These are phyloP conservation scores for Sugiyamaella valdiviana DNA, from an alignment of 805 yeast genomes.

Conservation along the genomic window DNA sequence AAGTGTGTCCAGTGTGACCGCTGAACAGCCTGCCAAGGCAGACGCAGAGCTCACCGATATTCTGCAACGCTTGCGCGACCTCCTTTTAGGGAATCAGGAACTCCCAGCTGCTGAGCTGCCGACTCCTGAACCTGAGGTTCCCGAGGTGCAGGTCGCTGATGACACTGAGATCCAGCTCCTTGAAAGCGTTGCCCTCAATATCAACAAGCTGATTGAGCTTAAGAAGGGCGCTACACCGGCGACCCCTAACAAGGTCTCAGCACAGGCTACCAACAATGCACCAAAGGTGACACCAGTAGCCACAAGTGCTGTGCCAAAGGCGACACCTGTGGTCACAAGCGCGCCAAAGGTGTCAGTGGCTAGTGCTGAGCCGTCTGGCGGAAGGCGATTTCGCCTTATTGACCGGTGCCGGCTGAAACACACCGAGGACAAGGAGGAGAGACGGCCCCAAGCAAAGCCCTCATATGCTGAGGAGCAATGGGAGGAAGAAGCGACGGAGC, in stretches of 20 bases:
- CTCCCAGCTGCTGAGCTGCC: not conserved
- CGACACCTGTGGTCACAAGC: no score
- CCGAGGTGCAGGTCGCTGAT: not conserved
- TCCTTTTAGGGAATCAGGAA: not conserved
- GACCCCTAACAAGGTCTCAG: no score
- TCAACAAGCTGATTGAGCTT: not conserved
- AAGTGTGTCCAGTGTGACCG: not conserved
- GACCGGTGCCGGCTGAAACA: slow-evolving; percentile 4
- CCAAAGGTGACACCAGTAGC: not conserved
- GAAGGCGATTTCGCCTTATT: no score
- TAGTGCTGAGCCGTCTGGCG: no score
- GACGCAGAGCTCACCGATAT: no score
- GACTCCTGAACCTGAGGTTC: not conserved
- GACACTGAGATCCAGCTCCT: not conserved
- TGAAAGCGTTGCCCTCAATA: not conserved
- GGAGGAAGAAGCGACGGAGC: slow-evolving; percentile 14
- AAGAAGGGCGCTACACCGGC: no score
- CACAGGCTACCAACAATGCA: not conserved
- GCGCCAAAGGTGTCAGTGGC: no score
- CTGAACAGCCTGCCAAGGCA: not conserved
- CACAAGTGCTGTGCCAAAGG: not conserved
- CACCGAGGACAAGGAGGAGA: not conserved
- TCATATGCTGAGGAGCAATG: slow-evolving; percentile 4
- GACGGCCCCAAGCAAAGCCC: not conserved
- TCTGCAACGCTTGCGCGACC: no score